Evolutionary conservation across 768 basidiomycete genomes (phyloP).

Genomic region (Tylopilus balloui): DNA sequence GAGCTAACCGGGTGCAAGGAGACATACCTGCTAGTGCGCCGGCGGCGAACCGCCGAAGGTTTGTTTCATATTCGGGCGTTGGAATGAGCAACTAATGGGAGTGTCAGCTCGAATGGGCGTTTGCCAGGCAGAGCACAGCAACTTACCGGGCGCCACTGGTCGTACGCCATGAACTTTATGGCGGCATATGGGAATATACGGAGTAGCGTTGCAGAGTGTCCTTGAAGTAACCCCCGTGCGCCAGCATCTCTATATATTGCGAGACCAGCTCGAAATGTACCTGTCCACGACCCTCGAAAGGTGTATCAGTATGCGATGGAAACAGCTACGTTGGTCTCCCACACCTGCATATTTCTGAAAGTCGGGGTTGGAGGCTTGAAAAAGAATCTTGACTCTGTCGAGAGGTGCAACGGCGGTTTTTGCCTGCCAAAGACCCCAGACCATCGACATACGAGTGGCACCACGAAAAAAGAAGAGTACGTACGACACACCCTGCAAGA

Average conservation of each 20-base stretch:
- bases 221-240: constrained; percentile 81
- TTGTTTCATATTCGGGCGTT: constrained; percentile 71
- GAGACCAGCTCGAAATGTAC: constrained; percentile 70
- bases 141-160: constrained; percentile 74
- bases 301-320: constrained; percentile 18
- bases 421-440: constrained; percentile 48
- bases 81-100: constrained; percentile 75
- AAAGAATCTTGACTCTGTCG: constrained; percentile 97
- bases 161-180: constrained; percentile 96
- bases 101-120: background rate
- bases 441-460: constrained; percentile 1
- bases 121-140: background rate
- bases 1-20: background rate
- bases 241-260: constrained; percentile 70
- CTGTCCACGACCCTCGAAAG: constrained; percentile 75
- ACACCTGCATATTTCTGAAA: constrained; percentile 89
- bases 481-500: constrained; percentile 86
- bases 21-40: constrained; percentile 81
- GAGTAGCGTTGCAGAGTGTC: constrained; percentile 91
- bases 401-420: constrained; percentile 94
- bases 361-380: constrained; percentile 95
- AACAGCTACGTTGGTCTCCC: constrained; percentile 27
- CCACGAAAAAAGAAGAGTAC: constrained; percentile 30
- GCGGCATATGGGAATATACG: constrained; percentile 96
- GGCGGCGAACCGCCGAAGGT: constrained; percentile 73